Conservation (phyloP, 2,329 filamentous ascomycete species). For the Apiospora rasikravindrae region DNA sequence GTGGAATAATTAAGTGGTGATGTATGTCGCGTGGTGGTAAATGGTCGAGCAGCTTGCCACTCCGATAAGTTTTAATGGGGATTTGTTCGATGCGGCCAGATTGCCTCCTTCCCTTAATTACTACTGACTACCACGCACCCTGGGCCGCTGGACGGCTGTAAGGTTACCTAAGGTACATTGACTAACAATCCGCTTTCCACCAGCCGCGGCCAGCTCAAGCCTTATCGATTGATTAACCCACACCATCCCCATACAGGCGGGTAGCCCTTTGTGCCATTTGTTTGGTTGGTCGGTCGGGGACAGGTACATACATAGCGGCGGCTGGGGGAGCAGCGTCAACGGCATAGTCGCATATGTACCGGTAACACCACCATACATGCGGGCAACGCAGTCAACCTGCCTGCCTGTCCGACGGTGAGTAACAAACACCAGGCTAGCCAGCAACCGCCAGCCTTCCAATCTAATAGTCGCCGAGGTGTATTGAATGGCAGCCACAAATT, state of each 20-base stretch:
- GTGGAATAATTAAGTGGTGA: slow-evolving; percentile 17
- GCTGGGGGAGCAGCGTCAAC: background rate
- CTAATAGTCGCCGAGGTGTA: no score
- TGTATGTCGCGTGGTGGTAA: slow-evolving; percentile 13
- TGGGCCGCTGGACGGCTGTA: background rate
- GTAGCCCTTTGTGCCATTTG: background rate
- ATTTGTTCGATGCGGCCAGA: slow-evolving; percentile 25
- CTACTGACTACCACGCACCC: background rate
- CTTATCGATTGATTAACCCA: slow-evolving; percentile 17
- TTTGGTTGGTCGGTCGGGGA: background rate
- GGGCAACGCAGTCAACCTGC: background rate
- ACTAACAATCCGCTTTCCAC: slow-evolving; percentile 5
- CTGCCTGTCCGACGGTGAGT: no score
- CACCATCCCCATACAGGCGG: slow-evolving; percentile 6
- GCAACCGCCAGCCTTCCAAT: no score
- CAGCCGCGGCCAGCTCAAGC: slow-evolving; percentile 14
- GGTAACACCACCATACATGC: background rate
- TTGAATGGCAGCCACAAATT: no score
- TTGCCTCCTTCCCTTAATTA: slow-evolving; percentile 21
- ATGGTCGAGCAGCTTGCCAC: slow-evolving; percentile 13
- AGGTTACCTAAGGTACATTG: background rate
- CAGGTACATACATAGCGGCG: background rate
- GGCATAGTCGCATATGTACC: background rate
- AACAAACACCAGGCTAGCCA: no score
- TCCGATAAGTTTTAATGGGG: background rate